phyloP scores from a whole-genome alignment of 2,329 filamentous ascomycete species.

The Microdochium paspali region DNA sequence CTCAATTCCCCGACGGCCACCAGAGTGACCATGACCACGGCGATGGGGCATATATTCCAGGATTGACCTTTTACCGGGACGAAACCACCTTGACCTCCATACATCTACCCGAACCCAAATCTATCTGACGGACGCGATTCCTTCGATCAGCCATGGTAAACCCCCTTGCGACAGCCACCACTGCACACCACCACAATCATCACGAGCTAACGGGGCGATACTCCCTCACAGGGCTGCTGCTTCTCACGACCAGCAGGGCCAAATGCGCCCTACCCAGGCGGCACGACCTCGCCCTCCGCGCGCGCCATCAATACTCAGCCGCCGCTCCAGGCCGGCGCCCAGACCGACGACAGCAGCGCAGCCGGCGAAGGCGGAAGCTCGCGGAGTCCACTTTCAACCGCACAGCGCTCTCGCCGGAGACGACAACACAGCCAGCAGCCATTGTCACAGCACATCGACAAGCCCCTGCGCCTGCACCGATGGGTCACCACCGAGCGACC shows the following conservation, averaged over 20 bases:
- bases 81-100: not conserved
- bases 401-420: constrained; percentile 13
- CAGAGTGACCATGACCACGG: not conserved
- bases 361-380: too few species aligned
- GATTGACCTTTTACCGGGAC: not conserved
- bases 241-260: constrained; percentile 41
- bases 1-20: not conserved
- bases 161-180: too few species aligned
- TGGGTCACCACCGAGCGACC: constrained; percentile 54
- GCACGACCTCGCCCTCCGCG: constrained; percentile 37
- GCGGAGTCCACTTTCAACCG: not conserved
- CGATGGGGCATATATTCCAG: not conserved
- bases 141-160: too few species aligned
- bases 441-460: constrained; percentile 58
- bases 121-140: too few species aligned
- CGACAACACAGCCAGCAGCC: constrained; percentile 28
- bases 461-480: constrained; percentile 54
- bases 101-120: too few species aligned
- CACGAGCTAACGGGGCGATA: not conserved
- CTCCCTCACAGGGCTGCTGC: constrained; percentile 42
- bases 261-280: constrained; percentile 44
- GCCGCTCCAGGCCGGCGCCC: constrained; percentile 21
- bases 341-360: constrained; percentile 15
- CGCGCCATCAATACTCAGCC: constrained; percentile 39
- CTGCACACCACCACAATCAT: too few species aligned